Percentiles rank a stretch among this genome's conserved stretches.
Conservation (phyloP, 805 yeast genomes). For the Metschnikowia amazonensis region DNA sequence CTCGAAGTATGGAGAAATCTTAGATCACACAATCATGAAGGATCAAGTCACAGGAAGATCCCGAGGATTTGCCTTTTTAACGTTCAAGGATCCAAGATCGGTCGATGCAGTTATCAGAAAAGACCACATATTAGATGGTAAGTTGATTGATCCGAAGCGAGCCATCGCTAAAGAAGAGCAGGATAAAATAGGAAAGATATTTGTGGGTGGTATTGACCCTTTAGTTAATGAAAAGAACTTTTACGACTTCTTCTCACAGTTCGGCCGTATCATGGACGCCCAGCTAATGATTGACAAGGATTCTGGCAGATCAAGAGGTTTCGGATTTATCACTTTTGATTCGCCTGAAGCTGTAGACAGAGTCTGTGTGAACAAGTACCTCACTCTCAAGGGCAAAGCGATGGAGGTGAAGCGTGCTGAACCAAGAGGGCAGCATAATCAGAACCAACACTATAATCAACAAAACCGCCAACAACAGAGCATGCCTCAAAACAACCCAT, state of each 20-base stretch:
- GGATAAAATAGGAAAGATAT: constrained; percentile 92
- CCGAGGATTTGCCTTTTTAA: constrained; percentile 91
- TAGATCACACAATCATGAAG: constrained; percentile 89
- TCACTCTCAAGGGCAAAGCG: constrained; percentile 79
- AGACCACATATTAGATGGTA: constrained; percentile 90
- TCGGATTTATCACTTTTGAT: constrained; percentile 94
- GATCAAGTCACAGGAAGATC: constrained; percentile 84
- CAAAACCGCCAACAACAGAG: constrained; percentile 27
- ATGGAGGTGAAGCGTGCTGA: constrained; percentile 84
- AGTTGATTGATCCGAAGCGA: constrained; percentile 93
- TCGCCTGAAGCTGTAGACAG: constrained; percentile 90
- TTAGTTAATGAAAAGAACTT: constrained; percentile 91
- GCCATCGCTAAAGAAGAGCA: constrained; percentile 98
- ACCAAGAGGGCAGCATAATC: constrained; percentile 68
- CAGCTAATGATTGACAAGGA: constrained; percentile 97
- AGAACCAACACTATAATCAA: constrained; percentile 24
- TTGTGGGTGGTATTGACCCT: constrained; percentile 95
- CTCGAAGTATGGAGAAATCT: constrained; percentile 81
- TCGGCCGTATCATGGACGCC: constrained; percentile 90
- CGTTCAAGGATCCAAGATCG: constrained; percentile 74
- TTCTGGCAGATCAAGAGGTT: constrained; percentile 94
- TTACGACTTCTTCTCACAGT: constrained; percentile 77
- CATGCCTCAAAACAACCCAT: constrained; percentile 28
- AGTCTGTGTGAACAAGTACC: constrained; percentile 76
- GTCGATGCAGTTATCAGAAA: constrained; percentile 83